phyloP scores from a whole-genome alignment of 768 basidiomycete genomes.

The Ephemerocybe angulata region DNA sequence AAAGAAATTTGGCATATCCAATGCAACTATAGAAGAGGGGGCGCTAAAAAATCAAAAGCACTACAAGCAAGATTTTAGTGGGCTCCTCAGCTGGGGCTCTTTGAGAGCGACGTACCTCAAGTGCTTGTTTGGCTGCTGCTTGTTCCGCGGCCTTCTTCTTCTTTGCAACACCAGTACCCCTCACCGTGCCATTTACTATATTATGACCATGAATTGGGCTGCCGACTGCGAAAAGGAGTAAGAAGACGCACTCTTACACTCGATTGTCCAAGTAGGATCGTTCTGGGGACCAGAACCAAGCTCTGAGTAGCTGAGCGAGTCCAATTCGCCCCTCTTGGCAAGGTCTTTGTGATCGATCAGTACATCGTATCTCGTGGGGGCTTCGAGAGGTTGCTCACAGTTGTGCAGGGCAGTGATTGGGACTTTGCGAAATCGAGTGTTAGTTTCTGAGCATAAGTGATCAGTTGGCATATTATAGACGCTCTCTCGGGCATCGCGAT shows the following conservation, averaged over 20 bases:
- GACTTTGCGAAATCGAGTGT: slow-evolving; percentile 16
- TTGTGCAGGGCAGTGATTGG: slow-evolving; percentile 41
- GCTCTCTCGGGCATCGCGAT: slow-evolving; percentile 18
- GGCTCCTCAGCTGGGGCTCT: no score
- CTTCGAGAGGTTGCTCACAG: slow-evolving; percentile 28
- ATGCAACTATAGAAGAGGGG: no score
- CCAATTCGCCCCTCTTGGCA: slow-evolving; percentile 17
- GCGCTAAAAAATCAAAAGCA: not conserved
- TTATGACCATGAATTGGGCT: not conserved
- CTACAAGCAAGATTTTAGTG: no score
- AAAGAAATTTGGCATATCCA: no score
- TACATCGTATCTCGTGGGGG: not conserved
- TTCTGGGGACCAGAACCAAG: slow-evolving; percentile 37
- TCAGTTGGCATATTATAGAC: slow-evolving; percentile 2
- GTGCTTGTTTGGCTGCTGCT: slow-evolving; percentile 43
- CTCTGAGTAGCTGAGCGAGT: slow-evolving; percentile 35
- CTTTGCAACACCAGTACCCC: slow-evolving; percentile 43
- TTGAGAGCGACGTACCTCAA: slow-evolving; percentile 28
- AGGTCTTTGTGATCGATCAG: slow-evolving; percentile 23
- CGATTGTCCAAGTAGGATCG: slow-evolving; percentile 45
- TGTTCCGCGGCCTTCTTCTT: slow-evolving; percentile 48
- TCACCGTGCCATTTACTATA: slow-evolving; percentile 44
- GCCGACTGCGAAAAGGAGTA: not conserved
- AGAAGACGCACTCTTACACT: slow-evolving; percentile 50
- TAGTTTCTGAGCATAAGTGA: not conserved